Evolutionary conservation across 2,329 filamentous ascomycete genomes (phyloP).

Genomic region (Hyphodiscus sp.): DNA sequence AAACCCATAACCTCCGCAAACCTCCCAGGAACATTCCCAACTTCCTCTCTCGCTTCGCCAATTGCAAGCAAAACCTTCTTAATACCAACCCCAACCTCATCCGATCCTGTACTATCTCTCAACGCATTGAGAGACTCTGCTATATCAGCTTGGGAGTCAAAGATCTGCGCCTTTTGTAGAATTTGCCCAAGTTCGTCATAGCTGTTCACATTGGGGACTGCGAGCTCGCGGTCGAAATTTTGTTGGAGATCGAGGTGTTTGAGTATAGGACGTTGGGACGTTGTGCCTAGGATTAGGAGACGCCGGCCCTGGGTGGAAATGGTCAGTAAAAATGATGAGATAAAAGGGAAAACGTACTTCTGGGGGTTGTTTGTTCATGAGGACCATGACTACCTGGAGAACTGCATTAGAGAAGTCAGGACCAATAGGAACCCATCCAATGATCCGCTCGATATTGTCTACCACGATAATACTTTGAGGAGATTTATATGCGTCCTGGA

Average conservation of each 20-base stretch:
- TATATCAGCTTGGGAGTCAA: conserved; percentile 53
- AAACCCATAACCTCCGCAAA: not conserved
- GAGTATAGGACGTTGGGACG: conserved; percentile 71
- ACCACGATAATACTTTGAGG: conserved; percentile 83
- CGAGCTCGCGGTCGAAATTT: conserved; percentile 76
- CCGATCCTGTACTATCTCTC: conserved; percentile 56
- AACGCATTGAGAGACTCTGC: conserved; percentile 57
- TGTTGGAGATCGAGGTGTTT: conserved; percentile 75
- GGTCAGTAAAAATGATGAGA: conserved; percentile 19
- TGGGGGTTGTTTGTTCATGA: conserved; percentile 61
- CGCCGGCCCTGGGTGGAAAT: conserved; percentile 63
- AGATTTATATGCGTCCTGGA: conserved; percentile 91
- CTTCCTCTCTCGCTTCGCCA: not conserved
- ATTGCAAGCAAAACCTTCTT: not conserved
- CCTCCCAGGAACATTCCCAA: not conserved
- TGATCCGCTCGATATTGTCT: conserved; percentile 84
- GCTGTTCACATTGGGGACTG: conserved; percentile 67
- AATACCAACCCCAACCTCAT: conserved; percentile 31
- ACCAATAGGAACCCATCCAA: conserved; percentile 92
- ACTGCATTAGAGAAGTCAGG: conserved; percentile 76
- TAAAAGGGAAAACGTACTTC: conserved; percentile 33
- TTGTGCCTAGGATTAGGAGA: conserved; percentile 84
- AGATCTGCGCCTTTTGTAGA: conserved; percentile 59
- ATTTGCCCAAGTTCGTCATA: conserved; percentile 62
- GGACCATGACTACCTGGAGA: conserved; percentile 59